phyloP scores from a whole-genome alignment of 768 basidiomycete species.

The Calvatia gigantea region DNA sequence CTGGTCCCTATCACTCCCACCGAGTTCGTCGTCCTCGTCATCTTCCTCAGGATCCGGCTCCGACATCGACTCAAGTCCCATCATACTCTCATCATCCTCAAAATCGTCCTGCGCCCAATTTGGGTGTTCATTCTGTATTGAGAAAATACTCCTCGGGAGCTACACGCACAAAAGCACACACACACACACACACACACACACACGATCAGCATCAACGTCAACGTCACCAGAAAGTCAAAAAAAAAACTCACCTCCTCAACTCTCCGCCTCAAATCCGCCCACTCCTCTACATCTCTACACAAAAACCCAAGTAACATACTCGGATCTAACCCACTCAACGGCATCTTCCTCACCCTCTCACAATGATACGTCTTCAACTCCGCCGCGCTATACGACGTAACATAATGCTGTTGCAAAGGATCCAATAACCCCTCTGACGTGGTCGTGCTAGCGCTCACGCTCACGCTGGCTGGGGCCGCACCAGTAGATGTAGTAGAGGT shows the following conservation, averaged over 20 bases:
- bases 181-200: constrained; percentile 11
- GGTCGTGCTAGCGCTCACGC: not conserved
- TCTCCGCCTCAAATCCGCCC: constrained; percentile 73
- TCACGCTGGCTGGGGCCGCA: not conserved
- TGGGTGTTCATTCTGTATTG: constrained; percentile 85
- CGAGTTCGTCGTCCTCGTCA: constrained; percentile 33
- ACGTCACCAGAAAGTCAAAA: constrained; percentile 2
- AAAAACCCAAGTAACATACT: constrained; percentile 97
- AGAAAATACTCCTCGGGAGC: constrained; percentile 73
- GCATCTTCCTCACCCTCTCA: constrained; percentile 96
- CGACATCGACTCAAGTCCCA: constrained; percentile 81
- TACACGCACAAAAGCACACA: constrained; percentile 22
- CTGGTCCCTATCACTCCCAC: not conserved
- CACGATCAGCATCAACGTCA: constrained; percentile 4
- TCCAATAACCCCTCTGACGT: constrained; percentile 34
- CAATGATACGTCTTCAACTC: constrained; percentile 93
- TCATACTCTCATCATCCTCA: constrained; percentile 55
- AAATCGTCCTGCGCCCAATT: constrained; percentile 68
- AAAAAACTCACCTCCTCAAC: constrained; percentile 61
- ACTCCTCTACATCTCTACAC: constrained; percentile 79
- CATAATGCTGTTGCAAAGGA: constrained; percentile 57
- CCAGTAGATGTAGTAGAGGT: constrained; percentile 14
- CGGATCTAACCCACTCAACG: constrained; percentile 84
- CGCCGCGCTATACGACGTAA: constrained; percentile 62
- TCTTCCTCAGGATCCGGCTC: constrained; percentile 66